A percentile compares a stretch with the other conserved stretches of the same genome.
These are phyloP conservation scores for Brassica juncea DNA, from an alignment of 345 rosid genomes.

Conservation along the genomic window DNA sequence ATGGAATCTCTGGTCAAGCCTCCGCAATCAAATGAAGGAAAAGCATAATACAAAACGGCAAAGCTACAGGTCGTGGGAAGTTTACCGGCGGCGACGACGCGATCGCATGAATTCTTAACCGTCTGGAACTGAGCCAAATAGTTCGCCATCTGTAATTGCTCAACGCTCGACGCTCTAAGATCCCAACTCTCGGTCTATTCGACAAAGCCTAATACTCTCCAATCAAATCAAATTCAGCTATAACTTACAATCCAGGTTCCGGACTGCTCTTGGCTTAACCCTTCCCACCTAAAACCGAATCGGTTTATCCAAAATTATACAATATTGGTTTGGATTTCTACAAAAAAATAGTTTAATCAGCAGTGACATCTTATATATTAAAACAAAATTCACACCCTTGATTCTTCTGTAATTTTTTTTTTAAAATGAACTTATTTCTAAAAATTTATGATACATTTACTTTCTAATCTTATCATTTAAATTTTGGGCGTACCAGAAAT, in stretches of 20 bases:
- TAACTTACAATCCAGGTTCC: background rate
- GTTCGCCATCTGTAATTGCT: conserved; percentile 73
- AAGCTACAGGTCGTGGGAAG: background rate
- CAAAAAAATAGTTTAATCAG: too few relatives aligned
- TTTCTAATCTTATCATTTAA: too few relatives aligned
- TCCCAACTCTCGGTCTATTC: too few relatives aligned
- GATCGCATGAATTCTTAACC: conserved; percentile 72
- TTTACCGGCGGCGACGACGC: conserved; percentile 80
- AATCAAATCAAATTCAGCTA: too few relatives aligned
- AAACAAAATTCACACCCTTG: too few relatives aligned
- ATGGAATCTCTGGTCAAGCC: background rate
- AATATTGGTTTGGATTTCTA: background rate
- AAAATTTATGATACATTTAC: too few relatives aligned
- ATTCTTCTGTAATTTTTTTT: too few relatives aligned
- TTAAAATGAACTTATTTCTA: too few relatives aligned
- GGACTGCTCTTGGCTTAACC: background rate
- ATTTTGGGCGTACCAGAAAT: too few relatives aligned
- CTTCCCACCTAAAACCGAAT: background rate
- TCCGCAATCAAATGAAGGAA: too few relatives aligned
- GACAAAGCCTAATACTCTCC: background rate
- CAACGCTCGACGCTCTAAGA: background rate
- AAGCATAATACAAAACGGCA: too few relatives aligned
- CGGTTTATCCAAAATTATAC: background rate
- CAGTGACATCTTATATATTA: too few relatives aligned
- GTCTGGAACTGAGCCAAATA: conserved; percentile 90